phyloP scores from a whole-genome alignment of 352 stramenopile genomes.

The Globisporangium paddicum region DNA sequence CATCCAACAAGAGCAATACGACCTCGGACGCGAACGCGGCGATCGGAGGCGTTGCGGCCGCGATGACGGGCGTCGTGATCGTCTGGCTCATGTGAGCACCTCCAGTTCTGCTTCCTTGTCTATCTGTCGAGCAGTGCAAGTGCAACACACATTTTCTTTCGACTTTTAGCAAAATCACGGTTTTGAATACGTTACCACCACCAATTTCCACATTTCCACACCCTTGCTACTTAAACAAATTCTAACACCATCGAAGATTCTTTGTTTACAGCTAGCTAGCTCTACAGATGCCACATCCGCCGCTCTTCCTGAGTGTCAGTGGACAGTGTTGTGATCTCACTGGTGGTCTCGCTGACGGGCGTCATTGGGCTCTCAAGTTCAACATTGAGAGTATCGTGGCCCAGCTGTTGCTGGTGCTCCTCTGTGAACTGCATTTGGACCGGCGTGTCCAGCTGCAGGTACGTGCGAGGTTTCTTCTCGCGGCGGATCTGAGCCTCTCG shows the following conservation, averaged over 20 bases:
- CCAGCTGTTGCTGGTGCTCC: slow-evolving; percentile 5
- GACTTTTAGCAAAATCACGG: too few relatives aligned
- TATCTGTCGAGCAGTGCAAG: background rate
- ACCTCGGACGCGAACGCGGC: background rate
- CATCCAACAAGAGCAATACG: background rate
- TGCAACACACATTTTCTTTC: background rate
- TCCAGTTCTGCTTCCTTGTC: background rate
- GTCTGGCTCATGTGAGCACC: background rate
- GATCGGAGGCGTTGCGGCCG: background rate
- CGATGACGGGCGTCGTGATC: slow-evolving; percentile 4
- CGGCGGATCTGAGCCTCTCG: slow-evolving; percentile 50
- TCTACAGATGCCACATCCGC: background rate
- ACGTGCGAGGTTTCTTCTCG: slow-evolving; percentile 46
- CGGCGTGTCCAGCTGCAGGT: slow-evolving; percentile 32
- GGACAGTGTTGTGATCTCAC: background rate
- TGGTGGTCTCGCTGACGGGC: background rate
- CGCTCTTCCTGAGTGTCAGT: background rate
- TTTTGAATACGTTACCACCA: background rate
- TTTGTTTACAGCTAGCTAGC: too few relatives aligned
- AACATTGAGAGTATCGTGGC: background rate
- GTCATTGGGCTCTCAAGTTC: background rate
- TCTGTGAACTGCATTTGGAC: slow-evolving; percentile 9
- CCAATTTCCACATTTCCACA: background rate
- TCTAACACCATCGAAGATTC: background rate
- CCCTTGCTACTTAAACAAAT: background rate